phyloP scores from a whole-genome alignment of 345 rosid species.

The Rhodomyrtus tomentosa region DNA sequence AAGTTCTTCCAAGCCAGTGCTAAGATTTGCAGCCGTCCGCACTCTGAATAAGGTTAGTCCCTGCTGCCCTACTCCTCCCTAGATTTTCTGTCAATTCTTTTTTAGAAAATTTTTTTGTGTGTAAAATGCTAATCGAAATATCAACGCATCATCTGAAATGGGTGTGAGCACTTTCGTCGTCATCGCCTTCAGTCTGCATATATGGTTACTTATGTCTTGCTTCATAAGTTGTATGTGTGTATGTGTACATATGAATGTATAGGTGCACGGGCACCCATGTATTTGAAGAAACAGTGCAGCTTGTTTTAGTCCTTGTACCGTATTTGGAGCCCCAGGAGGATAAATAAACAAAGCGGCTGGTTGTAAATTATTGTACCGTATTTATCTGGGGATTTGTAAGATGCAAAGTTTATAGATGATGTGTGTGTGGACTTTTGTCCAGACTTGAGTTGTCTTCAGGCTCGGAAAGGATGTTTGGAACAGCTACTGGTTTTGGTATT shows the following conservation, averaged over 20 bases:
- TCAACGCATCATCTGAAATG: not conserved
- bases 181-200: not conserved
- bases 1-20: slow-evolving; percentile 92
- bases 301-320: not conserved
- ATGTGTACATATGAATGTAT: not conserved
- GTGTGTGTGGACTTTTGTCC: not conserved
- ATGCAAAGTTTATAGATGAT: not conserved
- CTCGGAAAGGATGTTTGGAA: not conserved
- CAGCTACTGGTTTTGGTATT: not conserved
- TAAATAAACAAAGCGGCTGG: not conserved
- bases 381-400: not conserved
- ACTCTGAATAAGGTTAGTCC: slow-evolving; percentile 78
- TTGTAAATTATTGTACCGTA: not conserved
- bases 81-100: not conserved
- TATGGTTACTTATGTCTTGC: not conserved
- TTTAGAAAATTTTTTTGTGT: not conserved
- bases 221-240: not conserved
- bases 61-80: not conserved
- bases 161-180: not conserved
- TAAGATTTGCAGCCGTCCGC: slow-evolving; percentile 96
- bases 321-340: not conserved
- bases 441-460: not conserved
- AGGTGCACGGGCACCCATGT: not conserved
- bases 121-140: not conserved
- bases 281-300: not conserved